These are phyloP conservation scores for Phytopythium helicoides DNA, from an alignment of 352 stramenopile genomes.

Conservation along the genomic window DNA sequence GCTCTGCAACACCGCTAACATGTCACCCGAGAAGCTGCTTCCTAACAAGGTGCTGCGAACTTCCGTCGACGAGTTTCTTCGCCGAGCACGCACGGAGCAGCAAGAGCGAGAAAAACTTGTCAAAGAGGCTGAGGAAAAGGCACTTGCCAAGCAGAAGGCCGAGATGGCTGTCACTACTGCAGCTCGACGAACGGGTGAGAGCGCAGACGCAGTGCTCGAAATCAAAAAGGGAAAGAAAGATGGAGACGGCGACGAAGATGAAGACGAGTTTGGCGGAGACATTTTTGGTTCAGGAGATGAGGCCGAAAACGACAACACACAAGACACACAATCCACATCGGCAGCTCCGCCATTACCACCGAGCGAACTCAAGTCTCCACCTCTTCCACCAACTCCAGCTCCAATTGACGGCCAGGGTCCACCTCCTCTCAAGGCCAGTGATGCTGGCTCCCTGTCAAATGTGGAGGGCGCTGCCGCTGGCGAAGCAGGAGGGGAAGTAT, in stretches of 20 bases:
- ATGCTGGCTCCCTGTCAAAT: neutral
- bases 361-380: neutral
- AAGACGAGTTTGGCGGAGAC: constrained; percentile 85
- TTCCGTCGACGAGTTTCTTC: constrained; percentile 84
- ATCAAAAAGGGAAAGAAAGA: constrained; percentile 88
- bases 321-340: constrained; percentile 10
- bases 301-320: constrained; percentile 27
- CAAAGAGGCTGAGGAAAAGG: constrained; percentile 83
- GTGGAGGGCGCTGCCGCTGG: neutral
- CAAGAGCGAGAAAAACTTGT: constrained; percentile 84
- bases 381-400: constrained; percentile 41
- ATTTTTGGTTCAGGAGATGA: constrained; percentile 77
- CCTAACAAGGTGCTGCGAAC: constrained; percentile 81
- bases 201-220: constrained; percentile 77
- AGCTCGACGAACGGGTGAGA: constrained; percentile 52
- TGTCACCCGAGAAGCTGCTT: constrained; percentile 83
- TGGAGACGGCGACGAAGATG: constrained; percentile 55
- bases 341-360: constrained; percentile 21
- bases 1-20: constrained; percentile 73
- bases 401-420: constrained; percentile 11
- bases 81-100: constrained; percentile 70
- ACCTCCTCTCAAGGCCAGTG: neutral
- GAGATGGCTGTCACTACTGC: constrained; percentile 52
- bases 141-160: constrained; percentile 75
- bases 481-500: neutral